These are phyloP conservation scores for Huntiella savannae DNA, from an alignment of 2,329 filamentous ascomycete species.

Conservation along the genomic window DNA sequence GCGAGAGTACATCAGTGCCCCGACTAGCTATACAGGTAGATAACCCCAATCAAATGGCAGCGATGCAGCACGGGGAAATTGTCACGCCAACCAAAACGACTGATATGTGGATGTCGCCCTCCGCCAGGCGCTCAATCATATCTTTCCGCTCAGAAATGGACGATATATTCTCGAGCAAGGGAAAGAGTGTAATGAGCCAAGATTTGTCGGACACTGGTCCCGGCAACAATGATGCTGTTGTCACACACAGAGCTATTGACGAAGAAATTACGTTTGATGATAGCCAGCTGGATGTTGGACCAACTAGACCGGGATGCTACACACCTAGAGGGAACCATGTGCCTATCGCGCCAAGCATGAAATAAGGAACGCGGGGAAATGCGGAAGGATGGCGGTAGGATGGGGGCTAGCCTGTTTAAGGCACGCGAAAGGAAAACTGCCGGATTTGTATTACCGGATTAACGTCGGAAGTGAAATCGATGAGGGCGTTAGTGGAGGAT, in stretches of 20 bases:
- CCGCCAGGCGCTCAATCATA: not conserved
- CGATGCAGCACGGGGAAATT: not conserved
- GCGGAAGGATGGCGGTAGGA: no score
- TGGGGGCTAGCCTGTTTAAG: no score
- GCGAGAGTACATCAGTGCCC: slow-evolving; percentile 1
- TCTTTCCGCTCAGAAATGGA: slow-evolving; percentile 2
- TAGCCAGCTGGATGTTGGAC: not conserved
- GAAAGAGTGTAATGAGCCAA: no score
- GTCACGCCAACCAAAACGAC: not conserved
- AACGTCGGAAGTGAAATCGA: no score
- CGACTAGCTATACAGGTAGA: not conserved
- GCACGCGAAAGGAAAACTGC: no score
- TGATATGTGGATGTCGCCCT: not conserved
- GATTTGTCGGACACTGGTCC: no score
- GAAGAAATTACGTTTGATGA: slow-evolving; percentile 2
- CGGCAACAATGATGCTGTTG: no score
- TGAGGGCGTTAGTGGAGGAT: no score
- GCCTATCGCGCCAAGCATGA: no score
- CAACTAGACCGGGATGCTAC: not conserved
- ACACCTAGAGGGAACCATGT: no score
- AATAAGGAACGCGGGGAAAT: no score
- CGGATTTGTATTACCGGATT: no score
- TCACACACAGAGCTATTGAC: not conserved
- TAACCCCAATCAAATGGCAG: not conserved
- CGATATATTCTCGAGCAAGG: not conserved